Evolutionary conservation across 2,329 filamentous ascomycete species (phyloP), one percentile per base, ranked within the genome.

Genomic region (Periconia digitata): DNA sequence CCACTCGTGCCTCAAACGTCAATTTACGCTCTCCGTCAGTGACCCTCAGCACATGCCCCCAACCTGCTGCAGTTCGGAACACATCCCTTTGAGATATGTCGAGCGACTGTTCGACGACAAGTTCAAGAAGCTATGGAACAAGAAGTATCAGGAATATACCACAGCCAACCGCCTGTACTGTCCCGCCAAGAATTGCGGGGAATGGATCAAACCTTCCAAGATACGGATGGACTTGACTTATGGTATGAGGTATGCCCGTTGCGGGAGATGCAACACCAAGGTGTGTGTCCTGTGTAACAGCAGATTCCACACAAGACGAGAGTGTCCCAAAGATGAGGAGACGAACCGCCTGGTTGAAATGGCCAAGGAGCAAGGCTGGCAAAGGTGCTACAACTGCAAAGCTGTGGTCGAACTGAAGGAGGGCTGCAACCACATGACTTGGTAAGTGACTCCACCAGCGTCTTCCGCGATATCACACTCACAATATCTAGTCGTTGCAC

Each of bases 381-480:
- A 89, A 67, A 78, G 83, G 40, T 96, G 90, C 68, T 85, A 85
- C 64, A 84, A 78, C 53, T 95, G 91, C 72, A 83, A 80, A 54
- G 77, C 81, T 34, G 79, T 89, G 76, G 87, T 95, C 38, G 88
- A 95, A 69, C 74, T 90, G 42, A 86, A 86, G 58, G 88, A 92
- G 69, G 90, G 90, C 38, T 91, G 87, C 71, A 92, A 92, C 72
- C 90, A 92, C 67, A 92, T 95, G 83, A 90, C 84, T 22, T 95
- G 90, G 86, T 89, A 76, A 72, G 83, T 40, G 21, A 12, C 16
- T 22, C 20, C 49, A n/a, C 55, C 32, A 20, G 46, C 44, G 15
- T 45, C 39, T n/a, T 17, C 20, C 13, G 36, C 6, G 36, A 38
- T 20, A 3, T 23, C 6, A 20, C 41, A 35, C 63, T 64, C 40